These are phyloP conservation scores for Euphrasia confusa DNA, from an alignment of 257 asterid species.

Conservation along the genomic window DNA sequence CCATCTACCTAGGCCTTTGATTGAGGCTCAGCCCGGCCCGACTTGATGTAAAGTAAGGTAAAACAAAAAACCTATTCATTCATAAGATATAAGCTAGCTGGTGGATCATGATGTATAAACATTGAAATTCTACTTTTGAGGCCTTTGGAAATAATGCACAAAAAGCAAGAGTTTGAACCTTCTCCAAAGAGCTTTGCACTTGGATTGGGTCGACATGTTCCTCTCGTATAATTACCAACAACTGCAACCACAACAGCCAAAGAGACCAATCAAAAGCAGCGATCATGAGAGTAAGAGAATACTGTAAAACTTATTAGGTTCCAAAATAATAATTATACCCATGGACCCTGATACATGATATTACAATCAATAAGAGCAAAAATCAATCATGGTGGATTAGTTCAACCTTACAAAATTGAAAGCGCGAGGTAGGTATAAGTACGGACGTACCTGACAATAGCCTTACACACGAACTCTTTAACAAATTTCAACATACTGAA, in stretches of 20 bases:
- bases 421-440: background rate
- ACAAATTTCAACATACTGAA: slow-evolving; percentile 26
- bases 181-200: slow-evolving; percentile 11
- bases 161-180: slow-evolving; percentile 16
- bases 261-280: slow-evolving; percentile 1
- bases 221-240: slow-evolving; percentile 18
- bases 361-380: background rate
- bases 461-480: slow-evolving; percentile 20
- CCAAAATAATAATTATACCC: no score
- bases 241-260: slow-evolving; percentile 24
- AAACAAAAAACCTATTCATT: slow-evolving; percentile 6
- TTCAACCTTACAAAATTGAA: background rate
- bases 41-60: background rate
- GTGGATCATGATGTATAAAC: background rate
- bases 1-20: background rate
- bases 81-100: background rate
- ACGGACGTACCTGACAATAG: slow-evolving; percentile 33
- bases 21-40: slow-evolving; percentile 1
- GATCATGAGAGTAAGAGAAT: slow-evolving; percentile 8
- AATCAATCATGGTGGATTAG: background rate
- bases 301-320: slow-evolving; percentile 9
- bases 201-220: slow-evolving; percentile 11
- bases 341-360: no score
- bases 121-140: slow-evolving; percentile 6
- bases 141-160: slow-evolving; percentile 5